Percentiles rank a stretch among this genome's conserved stretches.
Conservation (phyloP, 768 basidiomycete species). For the Fomitopsis pulvina region DNA sequence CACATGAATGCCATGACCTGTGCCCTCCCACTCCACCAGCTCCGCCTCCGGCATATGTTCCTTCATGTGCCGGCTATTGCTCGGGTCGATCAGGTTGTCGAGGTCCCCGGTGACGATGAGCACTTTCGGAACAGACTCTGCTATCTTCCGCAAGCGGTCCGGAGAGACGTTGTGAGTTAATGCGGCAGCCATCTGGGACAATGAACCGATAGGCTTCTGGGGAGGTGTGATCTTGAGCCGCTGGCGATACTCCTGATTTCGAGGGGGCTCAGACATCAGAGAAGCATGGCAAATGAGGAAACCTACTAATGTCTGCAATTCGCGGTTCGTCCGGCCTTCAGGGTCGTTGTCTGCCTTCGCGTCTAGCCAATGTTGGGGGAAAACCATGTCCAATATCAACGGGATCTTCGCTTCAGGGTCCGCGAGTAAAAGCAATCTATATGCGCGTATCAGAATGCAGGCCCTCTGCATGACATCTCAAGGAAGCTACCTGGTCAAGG, state of each 20-base stretch:
- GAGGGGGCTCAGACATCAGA: not conserved
- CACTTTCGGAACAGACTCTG: slow-evolving; percentile 56
- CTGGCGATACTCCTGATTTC: slow-evolving; percentile 34
- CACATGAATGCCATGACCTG: slow-evolving; percentile 55
- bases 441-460: not conserved
- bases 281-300: not conserved
- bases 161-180: slow-evolving; percentile 52
- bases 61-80: slow-evolving; percentile 47
- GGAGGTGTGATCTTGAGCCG: slow-evolving; percentile 48
- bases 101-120: slow-evolving; percentile 61
- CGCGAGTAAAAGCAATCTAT: slow-evolving; percentile 31
- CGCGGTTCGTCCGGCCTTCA: slow-evolving; percentile 55
- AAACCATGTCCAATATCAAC: slow-evolving; percentile 51
- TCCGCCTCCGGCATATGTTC: slow-evolving; percentile 51
- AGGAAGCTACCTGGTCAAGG: not conserved
- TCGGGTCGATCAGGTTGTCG: slow-evolving; percentile 50
- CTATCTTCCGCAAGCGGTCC: slow-evolving; percentile 26
- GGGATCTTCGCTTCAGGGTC: slow-evolving; percentile 44
- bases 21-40: slow-evolving; percentile 46
- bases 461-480: not conserved
- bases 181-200: slow-evolving; percentile 70
- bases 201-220: slow-evolving; percentile 51
- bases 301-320: slow-evolving; percentile 50
- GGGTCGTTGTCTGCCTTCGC: slow-evolving; percentile 44
- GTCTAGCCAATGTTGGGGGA: slow-evolving; percentile 55